Conservation (phyloP, 2,329 filamentous ascomycete genomes). For the Graphiopsis chlorocephala region DNA sequence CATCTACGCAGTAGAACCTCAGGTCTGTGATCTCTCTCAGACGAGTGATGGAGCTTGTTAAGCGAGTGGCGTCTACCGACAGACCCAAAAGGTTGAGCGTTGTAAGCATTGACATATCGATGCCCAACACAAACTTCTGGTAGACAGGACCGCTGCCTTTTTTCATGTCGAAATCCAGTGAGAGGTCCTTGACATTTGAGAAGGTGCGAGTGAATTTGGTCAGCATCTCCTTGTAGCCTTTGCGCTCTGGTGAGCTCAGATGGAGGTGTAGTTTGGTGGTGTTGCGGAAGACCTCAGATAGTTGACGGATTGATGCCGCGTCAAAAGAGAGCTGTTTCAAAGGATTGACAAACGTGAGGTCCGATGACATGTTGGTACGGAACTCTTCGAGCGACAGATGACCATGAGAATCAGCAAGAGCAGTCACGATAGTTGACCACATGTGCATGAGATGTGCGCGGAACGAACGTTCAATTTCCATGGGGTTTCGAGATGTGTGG, state of each 20-base stretch:
- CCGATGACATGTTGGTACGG: not conserved
- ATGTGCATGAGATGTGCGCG: constrained; percentile 21
- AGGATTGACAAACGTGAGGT: not conserved
- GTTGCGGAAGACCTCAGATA: not conserved
- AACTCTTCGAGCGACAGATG: constrained; percentile 15
- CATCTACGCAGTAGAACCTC: constrained; percentile 19
- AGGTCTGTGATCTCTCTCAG: not conserved
- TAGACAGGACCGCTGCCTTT: not conserved
- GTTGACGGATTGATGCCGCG: not conserved
- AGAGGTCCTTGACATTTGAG: constrained; percentile 19
- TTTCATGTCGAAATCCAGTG: constrained; percentile 12
- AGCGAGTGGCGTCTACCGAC: not conserved
- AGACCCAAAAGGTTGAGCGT: not conserved
- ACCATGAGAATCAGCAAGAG: constrained; percentile 19
- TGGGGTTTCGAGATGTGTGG: not conserved
- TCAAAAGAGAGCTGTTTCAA: constrained; percentile 19
- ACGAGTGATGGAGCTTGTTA: not conserved
- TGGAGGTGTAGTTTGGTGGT: constrained; percentile 1
- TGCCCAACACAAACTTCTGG: not conserved
- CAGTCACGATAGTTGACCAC: constrained; percentile 20
- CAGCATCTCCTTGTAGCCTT: not conserved
- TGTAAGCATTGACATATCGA: not conserved
- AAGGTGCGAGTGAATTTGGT: constrained; percentile 10
- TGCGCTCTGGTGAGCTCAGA: not conserved
- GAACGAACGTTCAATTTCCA: constrained; percentile 13